Conservation (phyloP, 148 eudicot species). For the Bassia scoparia region DNA sequence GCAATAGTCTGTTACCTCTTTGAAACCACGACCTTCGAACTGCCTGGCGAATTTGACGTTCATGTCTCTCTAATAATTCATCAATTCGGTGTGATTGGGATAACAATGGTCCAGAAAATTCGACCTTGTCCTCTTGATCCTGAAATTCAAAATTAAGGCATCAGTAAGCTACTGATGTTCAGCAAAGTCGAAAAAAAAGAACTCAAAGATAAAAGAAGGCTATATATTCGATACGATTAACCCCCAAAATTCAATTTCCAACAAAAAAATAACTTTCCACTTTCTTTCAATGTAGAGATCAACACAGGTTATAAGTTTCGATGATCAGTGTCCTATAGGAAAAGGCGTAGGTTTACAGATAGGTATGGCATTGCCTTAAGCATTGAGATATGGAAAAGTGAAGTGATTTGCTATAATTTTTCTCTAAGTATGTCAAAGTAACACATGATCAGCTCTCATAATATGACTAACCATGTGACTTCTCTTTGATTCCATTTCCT, state of each 20-base stretch:
- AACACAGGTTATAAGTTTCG: not conserved
- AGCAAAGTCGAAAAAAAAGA: not conserved
- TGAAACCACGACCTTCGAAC: slow-evolving; percentile 91
- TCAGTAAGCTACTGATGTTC: not conserved
- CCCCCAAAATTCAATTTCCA: not conserved
- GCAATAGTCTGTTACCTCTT: slow-evolving; percentile 46
- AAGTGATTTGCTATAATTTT: not conserved
- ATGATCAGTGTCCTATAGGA: not conserved
- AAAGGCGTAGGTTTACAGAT: slow-evolving; percentile 7
- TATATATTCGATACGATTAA: not conserved
- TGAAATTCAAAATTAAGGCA: slow-evolving; percentile 32
- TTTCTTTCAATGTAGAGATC: not conserved
- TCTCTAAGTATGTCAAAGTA: not conserved
- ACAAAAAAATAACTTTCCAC: not conserved
- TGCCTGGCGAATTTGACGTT: slow-evolving; percentile 89
- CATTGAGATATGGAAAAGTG: not conserved
- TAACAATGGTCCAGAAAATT: slow-evolving; percentile 85
- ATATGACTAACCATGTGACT: slow-evolving; percentile 56
- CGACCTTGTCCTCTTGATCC: slow-evolving; percentile 69
- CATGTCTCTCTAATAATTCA: slow-evolving; percentile 79
- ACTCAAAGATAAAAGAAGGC: not conserved
- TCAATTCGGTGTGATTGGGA: slow-evolving; percentile 65
- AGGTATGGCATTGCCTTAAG: not conserved
- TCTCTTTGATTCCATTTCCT: slow-evolving; percentile 60
- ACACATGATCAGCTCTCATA: slow-evolving; percentile 10